A percentile compares a stretch with the other conserved stretches of the same genome.
Evolutionary conservation across 495 filamentous ascomycete species (phyloP).

Genomic region (Platismatia glauca): DNA sequence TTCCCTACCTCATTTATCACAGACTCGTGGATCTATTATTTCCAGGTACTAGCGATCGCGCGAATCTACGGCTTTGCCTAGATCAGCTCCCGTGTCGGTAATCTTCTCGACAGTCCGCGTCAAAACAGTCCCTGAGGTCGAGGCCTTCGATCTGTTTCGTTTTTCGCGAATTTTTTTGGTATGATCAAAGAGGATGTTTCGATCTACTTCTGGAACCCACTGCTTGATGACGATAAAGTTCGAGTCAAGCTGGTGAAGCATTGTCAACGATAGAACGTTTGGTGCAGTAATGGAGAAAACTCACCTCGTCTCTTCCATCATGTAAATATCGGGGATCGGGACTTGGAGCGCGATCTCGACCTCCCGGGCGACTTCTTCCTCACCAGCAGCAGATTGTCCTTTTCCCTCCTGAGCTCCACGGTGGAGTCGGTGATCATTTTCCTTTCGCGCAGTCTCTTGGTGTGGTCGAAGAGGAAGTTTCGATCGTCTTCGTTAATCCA

Average conservation of each 20-base stretch:
- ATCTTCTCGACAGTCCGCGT: too few relatives aligned
- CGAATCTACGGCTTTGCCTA: too few relatives aligned
- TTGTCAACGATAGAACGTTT: conserved; percentile 19
- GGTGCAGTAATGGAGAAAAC: conserved; percentile 1
- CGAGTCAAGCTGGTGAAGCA: conserved; percentile 41
- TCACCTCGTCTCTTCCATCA: conserved; percentile 17
- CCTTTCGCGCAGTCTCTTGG: conserved; percentile 50
- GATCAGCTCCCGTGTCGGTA: too few relatives aligned
- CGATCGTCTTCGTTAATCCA: conserved; percentile 68
- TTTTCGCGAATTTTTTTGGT: conserved; percentile 53
- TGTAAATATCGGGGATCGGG: conserved; percentile 21
- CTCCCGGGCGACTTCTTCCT: conserved; percentile 45
- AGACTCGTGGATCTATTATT: too few relatives aligned
- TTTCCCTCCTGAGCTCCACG: conserved; percentile 38
- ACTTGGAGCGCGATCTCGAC: conserved; percentile 12
- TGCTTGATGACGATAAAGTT: conserved; percentile 69
- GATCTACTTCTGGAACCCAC: conserved; percentile 64
- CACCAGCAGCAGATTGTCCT: conserved; percentile 51
- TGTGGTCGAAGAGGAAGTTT: conserved; percentile 64
- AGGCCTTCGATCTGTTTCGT: too few relatives aligned
- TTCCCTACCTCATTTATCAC: too few relatives aligned
- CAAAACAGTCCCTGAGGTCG: too few relatives aligned
- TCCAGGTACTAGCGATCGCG: too few relatives aligned
- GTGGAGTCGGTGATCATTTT: conserved; percentile 38
- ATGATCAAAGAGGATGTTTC: conserved; percentile 64